Evolutionary conservation across 805 yeast species (phyloP).

Genomic region (Pichia nakasei): DNA sequence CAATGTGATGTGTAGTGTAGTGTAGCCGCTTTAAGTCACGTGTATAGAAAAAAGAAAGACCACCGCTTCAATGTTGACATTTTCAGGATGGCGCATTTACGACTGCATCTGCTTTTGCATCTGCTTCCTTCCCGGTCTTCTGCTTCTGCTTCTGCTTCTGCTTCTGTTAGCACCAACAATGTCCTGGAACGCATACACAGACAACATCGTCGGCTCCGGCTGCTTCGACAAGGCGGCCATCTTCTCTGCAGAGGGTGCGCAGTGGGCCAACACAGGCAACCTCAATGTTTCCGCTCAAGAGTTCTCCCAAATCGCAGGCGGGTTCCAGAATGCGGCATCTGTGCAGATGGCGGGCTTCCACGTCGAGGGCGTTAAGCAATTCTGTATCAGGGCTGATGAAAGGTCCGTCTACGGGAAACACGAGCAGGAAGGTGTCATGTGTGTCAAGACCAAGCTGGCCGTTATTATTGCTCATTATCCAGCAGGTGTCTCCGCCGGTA

Average conservation of each 20-base stretch:
- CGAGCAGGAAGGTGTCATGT: slow-evolving; percentile 79
- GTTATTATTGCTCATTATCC: slow-evolving; percentile 92
- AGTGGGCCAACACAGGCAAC: slow-evolving; percentile 82
- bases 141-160: too few relatives aligned
- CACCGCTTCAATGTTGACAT: too few relatives aligned
- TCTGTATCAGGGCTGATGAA: slow-evolving; percentile 80
- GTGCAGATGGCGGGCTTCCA: slow-evolving; percentile 85
- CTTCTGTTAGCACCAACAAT: slow-evolving; percentile 11
- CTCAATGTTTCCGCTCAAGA: slow-evolving; percentile 61
- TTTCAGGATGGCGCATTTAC: too few relatives aligned
- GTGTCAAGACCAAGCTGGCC: slow-evolving; percentile 91
- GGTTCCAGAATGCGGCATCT: slow-evolving; percentile 69
- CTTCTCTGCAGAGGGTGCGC: slow-evolving; percentile 87
- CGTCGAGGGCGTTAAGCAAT: slow-evolving; percentile 77
- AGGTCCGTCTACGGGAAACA: slow-evolving; percentile 91
- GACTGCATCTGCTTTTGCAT: too few relatives aligned
- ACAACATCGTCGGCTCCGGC: slow-evolving; percentile 79
- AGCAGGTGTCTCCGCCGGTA: slow-evolving; percentile 84
- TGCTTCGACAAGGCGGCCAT: slow-evolving; percentile 89
- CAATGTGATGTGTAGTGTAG: too few relatives aligned
- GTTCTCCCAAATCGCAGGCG: slow-evolving; percentile 62
- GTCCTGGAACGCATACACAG: slow-evolving; percentile 66
- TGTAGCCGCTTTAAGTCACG: too few relatives aligned
- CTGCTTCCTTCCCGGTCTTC: too few relatives aligned
- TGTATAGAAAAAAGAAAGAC: too few relatives aligned